phyloP scores from a whole-genome alignment of 805 yeast species.

The Metschnikowia lochheadii region DNA sequence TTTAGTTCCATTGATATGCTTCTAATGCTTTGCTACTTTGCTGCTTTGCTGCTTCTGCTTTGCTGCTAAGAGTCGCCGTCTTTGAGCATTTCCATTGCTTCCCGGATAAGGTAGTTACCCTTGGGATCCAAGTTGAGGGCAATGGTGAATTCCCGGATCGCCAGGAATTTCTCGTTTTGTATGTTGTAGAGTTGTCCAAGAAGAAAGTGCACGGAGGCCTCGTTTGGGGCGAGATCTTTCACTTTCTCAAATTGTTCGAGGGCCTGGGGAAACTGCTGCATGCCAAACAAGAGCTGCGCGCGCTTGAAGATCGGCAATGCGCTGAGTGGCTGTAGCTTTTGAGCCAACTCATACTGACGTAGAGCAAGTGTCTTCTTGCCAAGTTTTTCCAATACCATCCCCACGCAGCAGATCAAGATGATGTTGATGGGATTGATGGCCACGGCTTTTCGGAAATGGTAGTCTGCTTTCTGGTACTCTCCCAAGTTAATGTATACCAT shows the following conservation, averaged over 20 bases:
- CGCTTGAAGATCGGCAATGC: slow-evolving; percentile 85
- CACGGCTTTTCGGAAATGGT: slow-evolving; percentile 82
- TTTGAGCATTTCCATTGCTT: slow-evolving; percentile 63
- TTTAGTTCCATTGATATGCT: no score
- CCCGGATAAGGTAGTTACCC: slow-evolving; percentile 79
- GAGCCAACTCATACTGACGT: slow-evolving; percentile 77
- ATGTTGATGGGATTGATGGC: slow-evolving; percentile 87
- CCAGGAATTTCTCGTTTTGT: slow-evolving; percentile 67
- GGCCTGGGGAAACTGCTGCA: slow-evolving; percentile 71
- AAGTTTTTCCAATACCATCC: slow-evolving; percentile 82
- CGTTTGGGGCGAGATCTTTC: slow-evolving; percentile 82
- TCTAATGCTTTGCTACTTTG: neutral
- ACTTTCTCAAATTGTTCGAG: slow-evolving; percentile 69
- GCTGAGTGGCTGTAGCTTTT: slow-evolving; percentile 76
- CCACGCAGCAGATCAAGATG: slow-evolving; percentile 86
- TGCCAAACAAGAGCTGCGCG: slow-evolving; percentile 72
- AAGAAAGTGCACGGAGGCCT: slow-evolving; percentile 86
- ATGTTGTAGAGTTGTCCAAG: slow-evolving; percentile 83
- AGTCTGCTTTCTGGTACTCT: slow-evolving; percentile 75
- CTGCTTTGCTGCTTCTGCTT: no score
- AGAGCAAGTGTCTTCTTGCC: slow-evolving; percentile 69
- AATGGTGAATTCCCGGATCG: slow-evolving; percentile 79
- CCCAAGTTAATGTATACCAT: slow-evolving; percentile 89
- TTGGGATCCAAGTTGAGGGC: slow-evolving; percentile 92
- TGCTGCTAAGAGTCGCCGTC: slow-evolving; percentile 1